Percentiles rank a stretch among this genome's conserved stretches.
These are phyloP conservation scores for Salix caprea DNA, from an alignment of 345 rosid species.

Conservation along the genomic window DNA sequence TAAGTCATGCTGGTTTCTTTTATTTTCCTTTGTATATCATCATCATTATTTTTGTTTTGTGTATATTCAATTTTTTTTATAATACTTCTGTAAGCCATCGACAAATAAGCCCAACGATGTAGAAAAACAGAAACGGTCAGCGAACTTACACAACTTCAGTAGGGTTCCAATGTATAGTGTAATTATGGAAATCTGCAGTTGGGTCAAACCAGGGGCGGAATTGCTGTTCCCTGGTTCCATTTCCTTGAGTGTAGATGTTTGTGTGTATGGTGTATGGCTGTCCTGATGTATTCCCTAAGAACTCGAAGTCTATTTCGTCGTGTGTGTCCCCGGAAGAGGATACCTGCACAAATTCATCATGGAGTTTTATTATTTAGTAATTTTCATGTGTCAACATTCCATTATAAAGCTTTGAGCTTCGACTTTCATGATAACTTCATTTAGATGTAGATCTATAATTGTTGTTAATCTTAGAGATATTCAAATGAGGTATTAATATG, in stretches of 20 bases:
- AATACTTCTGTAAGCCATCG: background rate
- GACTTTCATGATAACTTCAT: background rate
- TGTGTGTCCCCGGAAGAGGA: slow-evolving; percentile 55
- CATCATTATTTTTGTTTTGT: background rate
- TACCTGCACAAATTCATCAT: slow-evolving; percentile 33
- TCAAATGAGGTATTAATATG: background rate
- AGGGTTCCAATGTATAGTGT: slow-evolving; percentile 77
- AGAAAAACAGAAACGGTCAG: background rate
- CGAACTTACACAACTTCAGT: slow-evolving; percentile 51
- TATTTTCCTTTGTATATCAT: background rate
- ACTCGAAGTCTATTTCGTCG: slow-evolving; percentile 73
- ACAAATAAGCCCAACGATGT: background rate
- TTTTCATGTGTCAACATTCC: background rate
- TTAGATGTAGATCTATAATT: background rate
- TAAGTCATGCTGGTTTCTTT: background rate
- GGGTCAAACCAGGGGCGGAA: slow-evolving; percentile 60
- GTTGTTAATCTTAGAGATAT: background rate
- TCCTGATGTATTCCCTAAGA: slow-evolving; percentile 65
- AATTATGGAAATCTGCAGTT: slow-evolving; percentile 65
- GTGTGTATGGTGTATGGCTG: slow-evolving; percentile 68
- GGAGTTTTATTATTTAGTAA: background rate
- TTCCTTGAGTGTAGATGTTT: slow-evolving; percentile 59
- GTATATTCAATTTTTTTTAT: background rate
- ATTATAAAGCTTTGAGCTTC: background rate
- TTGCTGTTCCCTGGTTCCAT: slow-evolving; percentile 60